Conservation (phyloP, 169 alveolate genomes). For the Blepharisma undulans region DNA sequence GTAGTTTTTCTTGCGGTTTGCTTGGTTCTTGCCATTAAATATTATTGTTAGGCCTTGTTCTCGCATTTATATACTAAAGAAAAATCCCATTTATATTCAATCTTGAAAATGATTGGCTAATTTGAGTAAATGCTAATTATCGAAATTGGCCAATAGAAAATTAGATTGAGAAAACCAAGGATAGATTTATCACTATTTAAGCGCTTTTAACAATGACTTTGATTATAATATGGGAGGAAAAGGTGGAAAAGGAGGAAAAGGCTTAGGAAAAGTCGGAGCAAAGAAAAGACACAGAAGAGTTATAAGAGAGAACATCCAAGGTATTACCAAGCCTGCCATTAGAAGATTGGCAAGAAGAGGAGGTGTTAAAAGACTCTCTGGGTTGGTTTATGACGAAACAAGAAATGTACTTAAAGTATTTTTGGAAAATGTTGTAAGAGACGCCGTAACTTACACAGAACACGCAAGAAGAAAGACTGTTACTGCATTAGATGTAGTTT, state of each 20-base stretch:
- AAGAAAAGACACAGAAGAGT: neutral
- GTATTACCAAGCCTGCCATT: neutral
- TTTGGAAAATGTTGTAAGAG: neutral
- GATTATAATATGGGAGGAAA: neutral
- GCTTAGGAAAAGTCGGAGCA: neutral
- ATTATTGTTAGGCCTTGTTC: neutral
- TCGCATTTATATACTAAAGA: neutral
- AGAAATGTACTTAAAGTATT: neutral
- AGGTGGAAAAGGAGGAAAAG: neutral
- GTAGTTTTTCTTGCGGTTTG: slow-evolving; percentile 32
- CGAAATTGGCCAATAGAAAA: neutral
- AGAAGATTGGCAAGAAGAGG: neutral
- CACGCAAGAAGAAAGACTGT: neutral
- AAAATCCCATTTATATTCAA: neutral
- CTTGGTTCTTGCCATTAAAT: slow-evolving; percentile 23
- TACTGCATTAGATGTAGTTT: neutral
- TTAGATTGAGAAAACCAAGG: neutral
- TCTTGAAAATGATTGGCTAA: neutral
- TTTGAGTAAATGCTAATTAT: neutral
- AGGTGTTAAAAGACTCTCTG: neutral
- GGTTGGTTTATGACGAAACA: neutral
- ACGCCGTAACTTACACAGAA: neutral
- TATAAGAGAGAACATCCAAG: neutral
- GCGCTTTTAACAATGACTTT: neutral
- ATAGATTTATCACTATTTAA: neutral